Evolutionary conservation across 192 early-diverging fungal species (phyloP), one percentile per base, ranked within the genome.

Genomic region (Entomortierella lignicola): DNA sequence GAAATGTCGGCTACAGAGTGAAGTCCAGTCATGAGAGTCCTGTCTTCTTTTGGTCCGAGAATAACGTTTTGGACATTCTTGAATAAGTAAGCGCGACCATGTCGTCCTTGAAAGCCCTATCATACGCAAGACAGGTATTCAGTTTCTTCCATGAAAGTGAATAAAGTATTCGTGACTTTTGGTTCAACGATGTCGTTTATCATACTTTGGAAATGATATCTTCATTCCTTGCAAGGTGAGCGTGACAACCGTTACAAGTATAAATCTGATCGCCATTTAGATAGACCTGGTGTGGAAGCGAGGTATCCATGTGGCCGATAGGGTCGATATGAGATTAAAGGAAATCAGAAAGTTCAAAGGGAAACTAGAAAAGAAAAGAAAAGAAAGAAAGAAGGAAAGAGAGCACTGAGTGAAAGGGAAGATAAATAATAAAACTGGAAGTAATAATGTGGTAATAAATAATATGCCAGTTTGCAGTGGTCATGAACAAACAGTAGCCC

Each of bases 1-100:
- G 55, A 65, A 13, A 90, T 87, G 54, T 90, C 89, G 25, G 84
- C 85, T 2, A 90, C 87, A 21, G 83, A 82, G 60, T 90, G 89
- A 15, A 89, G 54, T 6, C 89, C 89, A 0, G 89, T 89, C 72
- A 89, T 85, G 6, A 90, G 66, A 50, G 82, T 70, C 6, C 87
- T 73, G 41, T 90, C 89, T 63, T 90, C 89, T 47, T 86, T 85
- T 0, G 67, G 67, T 15, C 89, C 89, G 1, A 86, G 67, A 0
- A 66, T 68, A 27, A 90, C 72, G 44, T 90, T 90, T 13, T 82
- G 80, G 26, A 87, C 85, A n/a, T 62, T 56, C 57, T 83, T 80
- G 64, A 89, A 86, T 7, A 90, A 60, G 64, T 85, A 90, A 1
- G 87, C 89, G 2, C 84, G 77, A 15, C 89, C 89, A 62, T 87